Percentiles rank a stretch among this genome's conserved stretches.
phyloP scores from a whole-genome alignment of 257 asterid species.

The Plantago ovata region DNA sequence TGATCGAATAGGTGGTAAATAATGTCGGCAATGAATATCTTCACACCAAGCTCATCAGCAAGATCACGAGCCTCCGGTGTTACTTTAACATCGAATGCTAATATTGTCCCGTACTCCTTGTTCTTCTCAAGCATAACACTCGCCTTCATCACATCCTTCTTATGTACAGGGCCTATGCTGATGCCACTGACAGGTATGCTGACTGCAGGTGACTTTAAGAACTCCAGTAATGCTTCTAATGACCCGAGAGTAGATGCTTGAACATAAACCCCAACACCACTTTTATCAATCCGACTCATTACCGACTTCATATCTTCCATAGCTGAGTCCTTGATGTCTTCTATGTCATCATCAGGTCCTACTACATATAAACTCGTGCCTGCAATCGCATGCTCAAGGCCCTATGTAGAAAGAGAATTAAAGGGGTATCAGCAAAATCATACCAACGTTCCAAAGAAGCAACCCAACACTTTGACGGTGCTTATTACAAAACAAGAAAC shows the following conservation, averaged over 20 bases:
- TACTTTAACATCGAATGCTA: conserved; percentile 94
- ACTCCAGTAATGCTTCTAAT: conserved; percentile 89
- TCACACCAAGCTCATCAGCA: conserved; percentile 87
- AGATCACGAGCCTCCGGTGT: conserved; percentile 90
- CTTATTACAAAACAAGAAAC: neutral
- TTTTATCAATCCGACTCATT: conserved; percentile 87
- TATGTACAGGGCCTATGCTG: conserved; percentile 92
- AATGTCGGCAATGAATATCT: conserved; percentile 79
- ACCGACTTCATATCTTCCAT: conserved; percentile 96
- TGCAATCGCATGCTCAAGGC: conserved; percentile 98
- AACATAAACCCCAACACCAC: conserved; percentile 94
- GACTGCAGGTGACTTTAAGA: conserved; percentile 87
- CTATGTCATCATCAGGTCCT: conserved; percentile 80
- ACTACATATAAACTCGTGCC: conserved; percentile 91
- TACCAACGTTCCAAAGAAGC: conserved; percentile 8
- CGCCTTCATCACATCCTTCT: conserved; percentile 95
- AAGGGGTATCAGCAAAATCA: conserved; percentile 4
- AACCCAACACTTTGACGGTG: too few species aligned
- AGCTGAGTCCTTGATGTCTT: conserved; percentile 68
- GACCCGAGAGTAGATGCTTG: conserved; percentile 99
- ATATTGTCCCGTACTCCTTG: conserved; percentile 83
- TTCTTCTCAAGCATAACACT: conserved; percentile 99
- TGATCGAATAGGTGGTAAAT: conserved; percentile 90
- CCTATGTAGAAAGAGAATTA: conserved; percentile 41
- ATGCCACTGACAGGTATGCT: conserved; percentile 96